Percentiles rank a stretch among this genome's conserved stretches.
Evolutionary conservation across 768 basidiomycete species (phyloP).

Genomic region (Hydnomerulius pinastri): DNA sequence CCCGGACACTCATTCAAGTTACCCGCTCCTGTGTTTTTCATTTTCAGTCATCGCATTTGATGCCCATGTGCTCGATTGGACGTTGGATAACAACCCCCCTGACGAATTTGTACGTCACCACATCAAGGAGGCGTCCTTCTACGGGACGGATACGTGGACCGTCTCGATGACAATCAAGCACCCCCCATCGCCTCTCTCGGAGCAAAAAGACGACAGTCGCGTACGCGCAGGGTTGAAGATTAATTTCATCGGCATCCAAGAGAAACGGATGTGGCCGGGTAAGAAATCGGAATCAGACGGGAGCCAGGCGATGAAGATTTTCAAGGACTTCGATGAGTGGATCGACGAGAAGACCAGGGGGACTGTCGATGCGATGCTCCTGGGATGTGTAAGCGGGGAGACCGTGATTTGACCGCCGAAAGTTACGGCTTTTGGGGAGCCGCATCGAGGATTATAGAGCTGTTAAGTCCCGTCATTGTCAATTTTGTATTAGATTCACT

Average conservation of each 20-base stretch:
- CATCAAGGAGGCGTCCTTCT: constrained; percentile 90
- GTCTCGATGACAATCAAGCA: constrained; percentile 72
- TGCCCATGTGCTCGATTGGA: constrained; percentile 86
- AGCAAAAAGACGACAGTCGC: neutral
- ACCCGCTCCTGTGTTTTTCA: neutral
- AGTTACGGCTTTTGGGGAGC: neutral
- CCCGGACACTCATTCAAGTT: neutral
- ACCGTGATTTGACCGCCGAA: constrained; percentile 35
- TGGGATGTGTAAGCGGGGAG: constrained; percentile 73
- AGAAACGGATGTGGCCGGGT: constrained; percentile 84
- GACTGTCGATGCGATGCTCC: constrained; percentile 64
- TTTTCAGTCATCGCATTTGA: constrained; percentile 90
- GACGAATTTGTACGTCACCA: constrained; percentile 78
- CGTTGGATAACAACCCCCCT: constrained; percentile 77
- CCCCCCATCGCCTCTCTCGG: constrained; percentile 18
- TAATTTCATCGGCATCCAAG: constrained; percentile 81
- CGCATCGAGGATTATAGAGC: too few relatives aligned
- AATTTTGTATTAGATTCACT: too few relatives aligned
- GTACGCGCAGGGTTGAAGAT: constrained; percentile 43
- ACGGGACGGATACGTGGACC: constrained; percentile 70
- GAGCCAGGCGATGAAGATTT: constrained; percentile 67
- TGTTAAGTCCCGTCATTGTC: too few relatives aligned
- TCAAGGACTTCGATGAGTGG: constrained; percentile 76
- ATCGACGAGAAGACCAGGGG: constrained; percentile 62
- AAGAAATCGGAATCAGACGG: constrained; percentile 52